Conservation (phyloP, 2,329 filamentous ascomycete genomes). For the Hypoxylon sp. region DNA sequence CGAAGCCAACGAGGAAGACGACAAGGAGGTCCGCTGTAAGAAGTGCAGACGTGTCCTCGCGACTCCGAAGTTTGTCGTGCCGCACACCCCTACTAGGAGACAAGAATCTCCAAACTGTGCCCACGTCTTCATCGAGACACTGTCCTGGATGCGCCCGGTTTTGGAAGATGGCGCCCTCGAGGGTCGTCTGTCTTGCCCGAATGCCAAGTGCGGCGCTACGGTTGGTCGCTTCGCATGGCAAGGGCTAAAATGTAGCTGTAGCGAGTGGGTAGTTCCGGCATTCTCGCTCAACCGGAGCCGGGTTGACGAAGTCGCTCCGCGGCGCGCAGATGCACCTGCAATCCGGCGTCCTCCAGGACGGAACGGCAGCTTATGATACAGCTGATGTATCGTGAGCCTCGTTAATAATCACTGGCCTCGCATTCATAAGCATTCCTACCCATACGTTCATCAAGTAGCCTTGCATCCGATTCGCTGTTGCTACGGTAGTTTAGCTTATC, state of each 20-base stretch:
- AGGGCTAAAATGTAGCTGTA: conserved; percentile 92
- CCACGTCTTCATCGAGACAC: conserved; percentile 90
- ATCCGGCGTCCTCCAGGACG: conserved; percentile 69
- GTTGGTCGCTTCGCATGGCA: conserved; percentile 97
- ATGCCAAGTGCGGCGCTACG: conserved; percentile 80
- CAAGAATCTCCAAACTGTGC: conserved; percentile 68
- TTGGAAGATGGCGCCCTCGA: conserved; percentile 86
- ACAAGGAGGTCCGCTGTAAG: conserved; percentile 82
- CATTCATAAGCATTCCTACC: conserved; percentile 17
- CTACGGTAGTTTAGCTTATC: conserved; percentile 19
- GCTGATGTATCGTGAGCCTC: conserved; percentile 11
- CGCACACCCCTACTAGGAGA: conserved; percentile 66
- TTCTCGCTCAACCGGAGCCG: conserved; percentile 87
- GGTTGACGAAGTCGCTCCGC: conserved; percentile 76
- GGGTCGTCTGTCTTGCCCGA: conserved; percentile 88
- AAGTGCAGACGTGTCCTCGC: conserved; percentile 83
- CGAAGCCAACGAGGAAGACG: conserved; percentile 39
- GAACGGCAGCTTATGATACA: conserved; percentile 57
- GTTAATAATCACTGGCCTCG: conserved; percentile 10
- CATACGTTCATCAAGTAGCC: conserved; percentile 13
- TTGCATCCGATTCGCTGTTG: conserved; percentile 17
- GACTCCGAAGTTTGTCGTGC: conserved; percentile 73
- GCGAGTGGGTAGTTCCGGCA: conserved; percentile 89
- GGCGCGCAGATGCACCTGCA: conserved; percentile 56
- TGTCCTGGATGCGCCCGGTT: conserved; percentile 93